Base-by-base conservation (phyloP, 2,329 filamentous ascomycete genomes). In the Dactylellina parvicollis region DNA sequence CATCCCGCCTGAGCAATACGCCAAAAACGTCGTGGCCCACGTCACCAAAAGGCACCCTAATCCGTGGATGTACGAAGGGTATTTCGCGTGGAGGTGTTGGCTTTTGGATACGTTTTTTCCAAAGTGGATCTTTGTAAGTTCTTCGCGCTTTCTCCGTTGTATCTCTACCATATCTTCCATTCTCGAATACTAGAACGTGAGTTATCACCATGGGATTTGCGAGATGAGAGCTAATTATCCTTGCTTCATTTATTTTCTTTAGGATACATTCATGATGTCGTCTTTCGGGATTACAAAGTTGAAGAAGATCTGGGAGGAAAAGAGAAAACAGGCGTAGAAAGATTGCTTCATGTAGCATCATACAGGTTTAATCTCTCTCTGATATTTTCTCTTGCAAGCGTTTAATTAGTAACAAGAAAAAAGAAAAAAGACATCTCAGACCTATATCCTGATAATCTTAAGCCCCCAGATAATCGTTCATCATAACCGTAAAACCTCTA, bases 81-180 rank as follows among this genome's bases (percentile, higher is more conserved):
- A 76, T 40, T 76, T 75, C 64, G 62, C 76, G 1, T 66, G 44
- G 40, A 28, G 36, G 10, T 71, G 54, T 9, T 77, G 76, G 76
- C 16, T 73, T 18, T 49, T 76, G n/a, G 38, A 76, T 54, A 76
- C 75, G 9, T 77, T 77, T 60, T 64, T 77, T 4, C 76, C 76
- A 42, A 77, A 73, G 38, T 56, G 76, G 42, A 76, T 76, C 22
- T 77, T 76, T 62, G 76, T 77, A 54, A 49, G 76, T 73, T 26
- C 9, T 34, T 14, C 22, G 9, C 38, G 18, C 22, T 34, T 22
- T 28, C n/a, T n/a, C n/a, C n/a, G n/a, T n/a, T n/a, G n/a, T 52
- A 26, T 20, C 49, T 14, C 49, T 34, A 30, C 10, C 12, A 28
- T 12, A 46, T 49, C 16, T 18, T 12, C 24, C 26, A 12, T 36